Base-by-base conservation (phyloP, 768 basidiomycete genomes). In the Russula virescens region DNA sequence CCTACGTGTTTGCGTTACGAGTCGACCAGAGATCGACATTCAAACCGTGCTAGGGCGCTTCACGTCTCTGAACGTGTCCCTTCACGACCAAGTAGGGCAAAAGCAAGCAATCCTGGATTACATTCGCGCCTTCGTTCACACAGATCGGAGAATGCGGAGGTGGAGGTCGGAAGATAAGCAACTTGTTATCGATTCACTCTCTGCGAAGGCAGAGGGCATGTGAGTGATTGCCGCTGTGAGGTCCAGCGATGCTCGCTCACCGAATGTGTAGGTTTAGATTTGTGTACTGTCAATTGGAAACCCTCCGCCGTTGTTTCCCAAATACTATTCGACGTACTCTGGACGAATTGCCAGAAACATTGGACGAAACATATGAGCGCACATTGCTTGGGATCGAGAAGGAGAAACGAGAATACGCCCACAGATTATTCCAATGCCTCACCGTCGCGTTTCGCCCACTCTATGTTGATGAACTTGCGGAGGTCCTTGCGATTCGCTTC, bases 151-250 rank as follows among this genome's bases (percentile, higher is more conserved):
- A 23, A 58, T 63, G 55, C 56, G 57, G 26, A 59, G 26, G 14
- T 63, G 56, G 62, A 51, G 43, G 26, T 23, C 18, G 2, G 28
- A 38, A 19, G 55, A 58, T 19, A 53, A 26, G n/a, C 48, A 42
- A 21, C 43, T 58, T 0, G 62, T 58, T 2, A 21, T 63, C 11
- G 31, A 58, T 26, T 31, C 47, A 0, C 62, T 63, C 18, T 47
- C 57, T 11, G 31, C 14, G 23, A 58, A 53, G 49, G 62, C 62
- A 5, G 55, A 58, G 13, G 62, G 62, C 11, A 63, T 63, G 62
- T 63, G 25, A 38, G 62, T 46, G 3, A 25, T 34, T 14, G 9
- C 9, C n/a, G 7, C 3, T 1, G 2, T 3, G 19, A 25, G 0
- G n/a, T 43, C 18, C 11, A 7, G 1, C 28, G 2, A n/a, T 19